These are phyloP conservation scores for Scenedesmus sp. DNA, from an alignment of 163 green algal genomes.

Conservation along the genomic window DNA sequence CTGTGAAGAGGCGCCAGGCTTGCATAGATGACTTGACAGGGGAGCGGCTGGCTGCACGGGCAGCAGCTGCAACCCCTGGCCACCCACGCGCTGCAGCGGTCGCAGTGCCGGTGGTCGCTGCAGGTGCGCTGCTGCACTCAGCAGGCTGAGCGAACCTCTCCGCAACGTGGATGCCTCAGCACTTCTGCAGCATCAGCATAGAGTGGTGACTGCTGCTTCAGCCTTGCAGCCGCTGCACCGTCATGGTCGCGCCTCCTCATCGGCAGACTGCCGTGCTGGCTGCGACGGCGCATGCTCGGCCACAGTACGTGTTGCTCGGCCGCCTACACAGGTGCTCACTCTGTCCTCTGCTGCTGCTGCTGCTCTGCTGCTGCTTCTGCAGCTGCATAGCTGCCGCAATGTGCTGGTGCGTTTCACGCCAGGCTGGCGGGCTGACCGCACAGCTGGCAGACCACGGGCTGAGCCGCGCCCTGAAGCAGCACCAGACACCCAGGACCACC, in stretches of 20 bases:
- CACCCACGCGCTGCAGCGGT: background rate
- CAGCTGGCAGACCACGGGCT: constrained; percentile 77
- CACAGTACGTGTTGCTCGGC: background rate
- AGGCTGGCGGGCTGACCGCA: constrained; percentile 42
- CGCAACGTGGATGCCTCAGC: too few relatives aligned
- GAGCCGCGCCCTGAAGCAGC: constrained; percentile 52
- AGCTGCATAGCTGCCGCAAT: background rate
- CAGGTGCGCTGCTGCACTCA: background rate
- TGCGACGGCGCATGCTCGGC: background rate
- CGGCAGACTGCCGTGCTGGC: background rate
- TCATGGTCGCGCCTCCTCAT: too few relatives aligned
- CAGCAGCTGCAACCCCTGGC: background rate
- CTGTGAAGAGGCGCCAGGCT: background rate
- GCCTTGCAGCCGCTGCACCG: too few relatives aligned
- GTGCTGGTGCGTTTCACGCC: background rate
- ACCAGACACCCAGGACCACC: constrained; percentile 18
- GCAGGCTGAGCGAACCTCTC: background rate
- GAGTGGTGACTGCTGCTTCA: too few relatives aligned
- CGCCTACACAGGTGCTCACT: background rate
- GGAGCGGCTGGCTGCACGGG: background rate
- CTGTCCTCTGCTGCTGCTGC: background rate
- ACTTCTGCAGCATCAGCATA: background rate
- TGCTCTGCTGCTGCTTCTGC: background rate
- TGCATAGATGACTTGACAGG: background rate
- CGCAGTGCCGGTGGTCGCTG: background rate